A percentile compares a stretch with the other conserved stretches of the same genome.
phyloP scores from a whole-genome alignment of 2,329 filamentous ascomycete genomes.

The Aspergillus ibericus region DNA sequence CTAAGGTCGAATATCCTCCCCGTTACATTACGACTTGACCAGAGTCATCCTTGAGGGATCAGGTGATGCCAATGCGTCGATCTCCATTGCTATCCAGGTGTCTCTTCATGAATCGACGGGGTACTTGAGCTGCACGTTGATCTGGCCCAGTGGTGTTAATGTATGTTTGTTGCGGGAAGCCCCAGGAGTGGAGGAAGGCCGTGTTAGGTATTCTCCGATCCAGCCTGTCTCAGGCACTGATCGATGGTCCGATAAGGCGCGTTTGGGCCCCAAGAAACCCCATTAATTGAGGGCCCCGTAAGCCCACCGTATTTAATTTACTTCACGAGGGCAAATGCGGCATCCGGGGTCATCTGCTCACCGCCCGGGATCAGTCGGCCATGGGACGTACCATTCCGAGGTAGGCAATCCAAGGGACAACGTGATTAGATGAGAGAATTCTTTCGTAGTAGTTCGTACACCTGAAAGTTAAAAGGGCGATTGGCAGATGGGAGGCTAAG shows the following conservation, averaged over 20 bases:
- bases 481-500: neutral
- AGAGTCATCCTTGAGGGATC: neutral
- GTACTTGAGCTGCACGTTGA: neutral
- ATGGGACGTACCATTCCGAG: neutral
- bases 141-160: neutral
- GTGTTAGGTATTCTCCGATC: conserved; percentile 1
- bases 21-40: neutral
- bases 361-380: neutral
- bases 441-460: too few relatives aligned
- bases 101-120: neutral
- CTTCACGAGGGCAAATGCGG: neutral
- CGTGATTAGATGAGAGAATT: neutral
- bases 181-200: neutral
- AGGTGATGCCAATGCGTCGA: neutral
- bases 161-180: neutral
- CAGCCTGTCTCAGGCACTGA: conserved; percentile 1
- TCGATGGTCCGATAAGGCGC: conserved; percentile 2
- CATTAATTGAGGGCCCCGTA: conserved; percentile 1
- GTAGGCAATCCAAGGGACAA: neutral
- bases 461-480: neutral
- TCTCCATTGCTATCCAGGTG: neutral
- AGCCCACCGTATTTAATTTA: conserved; percentile 1
- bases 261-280: neutral
- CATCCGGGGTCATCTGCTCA: conserved; percentile 1
- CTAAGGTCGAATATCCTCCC: neutral